Evolutionary conservation across 148 eudicot species (phyloP).

Genomic region (Persicaria tinctoria): DNA sequence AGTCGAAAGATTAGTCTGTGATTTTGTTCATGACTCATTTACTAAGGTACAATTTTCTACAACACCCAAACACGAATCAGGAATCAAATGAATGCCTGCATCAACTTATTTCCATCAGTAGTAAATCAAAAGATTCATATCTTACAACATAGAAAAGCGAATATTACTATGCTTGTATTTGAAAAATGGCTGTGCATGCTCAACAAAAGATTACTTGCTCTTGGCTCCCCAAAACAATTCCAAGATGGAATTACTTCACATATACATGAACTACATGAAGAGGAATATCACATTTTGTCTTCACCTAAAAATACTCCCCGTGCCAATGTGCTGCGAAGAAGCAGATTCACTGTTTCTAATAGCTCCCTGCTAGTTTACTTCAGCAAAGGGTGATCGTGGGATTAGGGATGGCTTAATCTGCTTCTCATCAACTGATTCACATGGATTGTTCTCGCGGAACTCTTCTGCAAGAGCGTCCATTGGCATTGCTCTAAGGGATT

Average conservation of each 20-base stretch:
- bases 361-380: conserved; percentile 32
- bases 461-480: conserved; percentile 78
- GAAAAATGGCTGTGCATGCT: background rate
- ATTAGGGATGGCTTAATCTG: conserved; percentile 50
- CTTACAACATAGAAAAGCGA: conserved; percentile 10
- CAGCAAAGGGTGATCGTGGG: conserved; percentile 78
- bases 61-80: background rate
- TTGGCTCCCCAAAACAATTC: conserved; percentile 24
- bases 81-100: background rate
- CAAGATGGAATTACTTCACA: conserved; percentile 45
- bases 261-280: conserved; percentile 1
- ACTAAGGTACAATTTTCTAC: no score
- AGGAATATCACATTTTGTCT: background rate
- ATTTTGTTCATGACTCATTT: no score
- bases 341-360: background rate
- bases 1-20: no score
- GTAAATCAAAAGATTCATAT: background rate
- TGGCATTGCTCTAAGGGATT: conserved; percentile 78
- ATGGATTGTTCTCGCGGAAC: conserved; percentile 72
- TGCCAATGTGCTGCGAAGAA: conserved; percentile 7
- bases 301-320: conserved; percentile 16
- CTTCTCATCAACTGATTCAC: conserved; percentile 67
- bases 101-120: background rate
- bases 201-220: background rate
- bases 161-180: background rate